Evolutionary conservation across 139 green algal species (phyloP).

Genomic region (Chlorella sp.): DNA sequence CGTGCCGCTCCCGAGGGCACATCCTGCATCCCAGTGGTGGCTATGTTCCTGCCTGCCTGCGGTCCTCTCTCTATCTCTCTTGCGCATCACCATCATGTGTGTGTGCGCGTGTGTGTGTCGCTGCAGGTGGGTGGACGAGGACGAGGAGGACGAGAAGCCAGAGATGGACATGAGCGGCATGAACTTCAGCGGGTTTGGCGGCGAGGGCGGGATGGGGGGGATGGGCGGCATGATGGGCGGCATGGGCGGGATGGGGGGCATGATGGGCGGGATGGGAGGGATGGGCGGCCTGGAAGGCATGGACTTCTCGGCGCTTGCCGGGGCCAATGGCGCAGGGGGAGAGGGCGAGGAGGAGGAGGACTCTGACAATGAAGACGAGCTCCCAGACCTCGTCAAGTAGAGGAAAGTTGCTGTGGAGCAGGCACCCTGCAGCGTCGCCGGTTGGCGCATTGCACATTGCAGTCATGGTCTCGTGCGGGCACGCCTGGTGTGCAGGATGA

Average conservation of each 20-base stretch:
- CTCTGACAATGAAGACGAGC: constrained; percentile 29
- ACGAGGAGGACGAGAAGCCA: constrained; percentile 42
- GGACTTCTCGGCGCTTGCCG: not conserved
- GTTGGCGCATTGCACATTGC: too few species aligned
- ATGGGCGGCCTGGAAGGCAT: constrained; percentile 25
- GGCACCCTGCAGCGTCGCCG: too few species aligned
- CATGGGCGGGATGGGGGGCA: constrained; percentile 25
- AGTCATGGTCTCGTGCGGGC: too few species aligned
- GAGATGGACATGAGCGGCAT: constrained; percentile 28
- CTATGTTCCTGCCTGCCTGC: too few species aligned
- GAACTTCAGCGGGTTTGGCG: constrained; percentile 31
- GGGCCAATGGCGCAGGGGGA: not conserved
- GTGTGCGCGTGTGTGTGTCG: too few species aligned
- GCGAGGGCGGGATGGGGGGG: not conserved
- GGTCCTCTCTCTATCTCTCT: too few species aligned
- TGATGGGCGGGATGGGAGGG: constrained; percentile 18
- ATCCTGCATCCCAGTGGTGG: too few species aligned
- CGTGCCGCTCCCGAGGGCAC: too few species aligned
- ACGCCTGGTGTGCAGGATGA: too few species aligned
- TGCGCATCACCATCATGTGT: too few species aligned
- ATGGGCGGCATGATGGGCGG: constrained; percentile 23
- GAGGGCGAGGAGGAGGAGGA: constrained; percentile 28
- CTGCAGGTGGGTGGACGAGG: constrained; percentile 42
- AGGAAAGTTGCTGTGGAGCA: not conserved
- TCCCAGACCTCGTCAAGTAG: constrained; percentile 29